Evolutionary conservation across 2,329 filamentous ascomycete genomes (phyloP), one percentile per base, ranked within the genome.

Genomic region (Colletotrichum chrysophilum): DNA sequence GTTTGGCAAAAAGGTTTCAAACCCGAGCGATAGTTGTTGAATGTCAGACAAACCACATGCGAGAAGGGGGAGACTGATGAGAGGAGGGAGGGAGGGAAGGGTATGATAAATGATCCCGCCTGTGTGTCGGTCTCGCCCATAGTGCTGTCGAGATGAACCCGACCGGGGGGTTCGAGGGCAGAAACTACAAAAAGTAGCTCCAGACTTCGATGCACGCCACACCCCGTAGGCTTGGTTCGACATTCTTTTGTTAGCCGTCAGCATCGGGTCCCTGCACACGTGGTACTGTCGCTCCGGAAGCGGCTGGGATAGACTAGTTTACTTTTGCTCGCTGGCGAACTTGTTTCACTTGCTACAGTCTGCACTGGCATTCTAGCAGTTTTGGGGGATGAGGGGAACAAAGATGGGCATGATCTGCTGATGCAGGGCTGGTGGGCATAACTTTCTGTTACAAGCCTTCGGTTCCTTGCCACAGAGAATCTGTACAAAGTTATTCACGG

Each of bases 261-360:
- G 56, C 56, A 48, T 38, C 43, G 43, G 73, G 34, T 24, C 64
- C 73, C 48, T 68, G 73, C 28, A 68, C 73, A 75, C 73, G 73
- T 75, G 70, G 73, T 34, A 75, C 34, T 58, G 43, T 9, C 43
- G 43, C 30, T 36, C 73, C 70, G 73, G 64, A 75, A 73, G 70
- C 70, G 43, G 73, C 7, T 67, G 32, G 56, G 55, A 30, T 61
- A 21, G 64, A 52, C 70, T 72, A 58, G 21, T 13, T n/a, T 36
- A 34, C 38, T n/a, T 71, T 71, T 71, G 18, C 34, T 43, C 56
- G 16, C 48, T 32, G 43, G 38, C 69, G 32, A 64, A 38, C 32
- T 64, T 72, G 62, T 75, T 75, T 72, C 73, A 75, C 69, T 67
- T 48, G 56, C 18, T 30, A 36, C 14, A 58, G 55, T 43, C 48